Conservation (phyloP, 441 rosid species). For the Populus tomentosa region DNA sequence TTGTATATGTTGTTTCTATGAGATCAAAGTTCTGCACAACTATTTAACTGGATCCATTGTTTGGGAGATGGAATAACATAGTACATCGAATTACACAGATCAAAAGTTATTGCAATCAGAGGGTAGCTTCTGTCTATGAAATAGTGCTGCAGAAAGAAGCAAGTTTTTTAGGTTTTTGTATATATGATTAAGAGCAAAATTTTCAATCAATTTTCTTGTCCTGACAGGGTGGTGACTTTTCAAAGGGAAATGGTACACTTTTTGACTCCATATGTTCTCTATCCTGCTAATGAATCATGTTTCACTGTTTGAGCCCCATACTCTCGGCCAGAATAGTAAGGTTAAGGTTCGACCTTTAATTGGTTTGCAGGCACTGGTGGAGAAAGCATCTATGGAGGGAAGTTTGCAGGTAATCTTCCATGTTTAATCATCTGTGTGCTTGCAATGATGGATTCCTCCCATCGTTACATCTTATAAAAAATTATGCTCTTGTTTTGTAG, state of each 20-base stretch:
- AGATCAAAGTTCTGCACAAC: not conserved
- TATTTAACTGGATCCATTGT: not conserved
- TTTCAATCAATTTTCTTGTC: constrained; percentile 19
- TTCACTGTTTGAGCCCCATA: constrained; percentile 37
- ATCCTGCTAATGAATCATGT: constrained; percentile 24
- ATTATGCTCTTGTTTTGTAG: constrained; percentile 35
- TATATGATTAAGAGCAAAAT: constrained; percentile 3
- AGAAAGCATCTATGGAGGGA: constrained; percentile 96
- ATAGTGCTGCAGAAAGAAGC: not conserved
- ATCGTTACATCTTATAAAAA: constrained; percentile 7
- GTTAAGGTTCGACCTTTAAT: constrained; percentile 52
- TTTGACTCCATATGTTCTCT: constrained; percentile 21
- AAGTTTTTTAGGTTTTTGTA: constrained; percentile 3
- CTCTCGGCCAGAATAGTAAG: constrained; percentile 48
- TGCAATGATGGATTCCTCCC: constrained; percentile 1
- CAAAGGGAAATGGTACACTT: constrained; percentile 84
- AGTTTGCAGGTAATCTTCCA: constrained; percentile 65
- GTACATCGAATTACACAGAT: not conserved
- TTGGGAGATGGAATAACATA: not conserved
- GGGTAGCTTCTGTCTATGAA: not conserved
- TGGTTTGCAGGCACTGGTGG: constrained; percentile 99
- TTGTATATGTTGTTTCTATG: not conserved
- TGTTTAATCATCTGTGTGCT: not conserved
- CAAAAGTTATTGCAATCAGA: not conserved
- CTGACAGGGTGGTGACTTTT: constrained; percentile 95